These are phyloP conservation scores for Lactifluus hygrophoroides DNA, from an alignment of 768 basidiomycete species.

Conservation along the genomic window DNA sequence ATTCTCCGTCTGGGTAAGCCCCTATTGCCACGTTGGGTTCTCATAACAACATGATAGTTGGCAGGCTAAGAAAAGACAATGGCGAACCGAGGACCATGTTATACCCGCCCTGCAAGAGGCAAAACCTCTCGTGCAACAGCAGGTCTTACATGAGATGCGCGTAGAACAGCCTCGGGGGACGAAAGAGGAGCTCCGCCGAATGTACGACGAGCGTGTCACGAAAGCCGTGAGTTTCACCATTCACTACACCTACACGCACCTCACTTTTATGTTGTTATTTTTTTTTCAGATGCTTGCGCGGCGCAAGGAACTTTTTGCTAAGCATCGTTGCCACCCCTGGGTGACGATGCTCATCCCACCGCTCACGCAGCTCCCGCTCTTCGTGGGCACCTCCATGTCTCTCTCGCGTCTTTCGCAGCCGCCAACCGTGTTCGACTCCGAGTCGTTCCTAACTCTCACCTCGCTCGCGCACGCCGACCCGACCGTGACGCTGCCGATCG, in stretches of 20 bases:
- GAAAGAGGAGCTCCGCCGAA: constrained; percentile 17
- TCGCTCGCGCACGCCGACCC: constrained; percentile 64
- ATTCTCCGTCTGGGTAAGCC: constrained; percentile 66
- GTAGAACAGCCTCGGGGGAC: constrained; percentile 11
- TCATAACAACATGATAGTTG: background rate
- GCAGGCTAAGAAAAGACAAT: constrained; percentile 25
- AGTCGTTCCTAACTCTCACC: constrained; percentile 67
- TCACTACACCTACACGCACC: no score
- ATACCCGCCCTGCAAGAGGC: constrained; percentile 18
- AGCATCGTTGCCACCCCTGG: constrained; percentile 49
- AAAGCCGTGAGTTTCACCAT: constrained; percentile 12
- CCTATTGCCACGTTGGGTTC: background rate
- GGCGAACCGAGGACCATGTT: constrained; percentile 23
- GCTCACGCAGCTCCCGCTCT: constrained; percentile 62
- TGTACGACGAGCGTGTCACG: constrained; percentile 11
- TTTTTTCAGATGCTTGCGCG: constrained; percentile 40
- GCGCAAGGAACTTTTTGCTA: constrained; percentile 49
- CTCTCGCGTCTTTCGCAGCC: constrained; percentile 46
- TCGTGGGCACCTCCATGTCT: constrained; percentile 54
- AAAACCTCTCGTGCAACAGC: constrained; percentile 16
- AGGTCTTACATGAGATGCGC: constrained; percentile 8
- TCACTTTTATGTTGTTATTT: background rate
- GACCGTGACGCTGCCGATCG: constrained; percentile 59
- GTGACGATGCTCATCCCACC: constrained; percentile 53
- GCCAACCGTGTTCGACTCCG: constrained; percentile 64